phyloP scores from a whole-genome alignment of 73 alveolate genomes.

The Diophrys appendiculata region DNA sequence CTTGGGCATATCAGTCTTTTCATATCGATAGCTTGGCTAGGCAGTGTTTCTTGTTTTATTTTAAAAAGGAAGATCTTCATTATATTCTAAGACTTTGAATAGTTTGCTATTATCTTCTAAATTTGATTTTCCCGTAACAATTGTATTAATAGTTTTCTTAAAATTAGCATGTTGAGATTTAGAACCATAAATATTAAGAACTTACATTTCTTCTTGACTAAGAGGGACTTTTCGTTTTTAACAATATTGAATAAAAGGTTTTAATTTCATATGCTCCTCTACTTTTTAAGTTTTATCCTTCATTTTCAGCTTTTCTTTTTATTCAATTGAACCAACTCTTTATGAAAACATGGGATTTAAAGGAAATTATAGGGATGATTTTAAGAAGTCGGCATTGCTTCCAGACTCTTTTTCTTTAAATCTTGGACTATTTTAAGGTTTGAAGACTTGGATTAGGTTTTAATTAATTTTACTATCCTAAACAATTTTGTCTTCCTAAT shows the following conservation, averaged over 20 bases:
- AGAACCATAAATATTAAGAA: too few relatives aligned
- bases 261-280: neutral
- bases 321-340: neutral
- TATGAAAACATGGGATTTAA: neutral
- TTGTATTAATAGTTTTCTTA: too few relatives aligned
- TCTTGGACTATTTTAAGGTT: too few relatives aligned
- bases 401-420: neutral
- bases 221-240: neutral
- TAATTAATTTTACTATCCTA: neutral
- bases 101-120: too few relatives aligned
- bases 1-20: too few relatives aligned
- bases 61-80: too few relatives aligned
- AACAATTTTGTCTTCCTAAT: neutral
- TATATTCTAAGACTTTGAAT: too few relatives aligned
- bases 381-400: neutral
- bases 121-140: too few relatives aligned
- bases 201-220: too few relatives aligned
- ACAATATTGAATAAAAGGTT: neutral
- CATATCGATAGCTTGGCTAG: too few relatives aligned
- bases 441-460: neutral
- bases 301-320: neutral
- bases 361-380: neutral
- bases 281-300: neutral
- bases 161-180: too few relatives aligned
- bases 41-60: too few relatives aligned